Evolutionary conservation across 768 basidiomycete genomes (phyloP).

Genomic region (Agaricus subrufescens): DNA sequence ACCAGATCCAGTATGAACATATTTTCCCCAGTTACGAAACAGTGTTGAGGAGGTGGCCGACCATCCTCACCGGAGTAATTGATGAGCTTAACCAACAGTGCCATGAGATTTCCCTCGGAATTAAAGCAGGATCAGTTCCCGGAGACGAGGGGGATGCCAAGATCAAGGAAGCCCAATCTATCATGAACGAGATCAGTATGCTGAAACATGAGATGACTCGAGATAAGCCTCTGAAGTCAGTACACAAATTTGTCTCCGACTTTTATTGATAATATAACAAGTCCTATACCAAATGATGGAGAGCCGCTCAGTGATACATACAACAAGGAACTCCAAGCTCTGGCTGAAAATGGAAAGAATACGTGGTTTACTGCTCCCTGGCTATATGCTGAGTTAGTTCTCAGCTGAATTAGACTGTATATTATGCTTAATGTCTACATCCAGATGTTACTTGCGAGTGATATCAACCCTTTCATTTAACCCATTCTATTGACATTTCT

Average conservation of each 20-base stretch:
- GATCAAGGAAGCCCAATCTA: conserved; percentile 69
- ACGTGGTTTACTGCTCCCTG: conserved; percentile 94
- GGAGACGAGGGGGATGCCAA: conserved; percentile 30
- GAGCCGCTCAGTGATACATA: conserved; percentile 68
- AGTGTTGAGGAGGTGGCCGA: conserved; percentile 74
- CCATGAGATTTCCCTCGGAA: conserved; percentile 50
- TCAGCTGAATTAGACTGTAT: background rate
- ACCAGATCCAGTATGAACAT: background rate
- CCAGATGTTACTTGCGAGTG: conserved; percentile 7
- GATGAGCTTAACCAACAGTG: conserved; percentile 70
- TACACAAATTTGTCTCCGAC: conserved; percentile 1
- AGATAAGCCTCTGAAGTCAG: conserved; percentile 66
- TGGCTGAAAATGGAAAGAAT: conserved; percentile 42
- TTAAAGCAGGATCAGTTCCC: conserved; percentile 19
- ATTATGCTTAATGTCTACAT: background rate
- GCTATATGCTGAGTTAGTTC: conserved; percentile 89
- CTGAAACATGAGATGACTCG: conserved; percentile 89
- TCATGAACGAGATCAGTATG: conserved; percentile 70
- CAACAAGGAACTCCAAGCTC: conserved; percentile 62
- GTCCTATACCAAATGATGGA: conserved; percentile 71
- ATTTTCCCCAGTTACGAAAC: conserved; percentile 64
- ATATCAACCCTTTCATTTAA: background rate
- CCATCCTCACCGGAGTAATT: conserved; percentile 78
- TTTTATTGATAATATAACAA: conserved; percentile 21
- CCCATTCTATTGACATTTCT: background rate